These are phyloP conservation scores for Aspergillus affinis DNA, from an alignment of 495 filamentous ascomycete species.

Conservation along the genomic window DNA sequence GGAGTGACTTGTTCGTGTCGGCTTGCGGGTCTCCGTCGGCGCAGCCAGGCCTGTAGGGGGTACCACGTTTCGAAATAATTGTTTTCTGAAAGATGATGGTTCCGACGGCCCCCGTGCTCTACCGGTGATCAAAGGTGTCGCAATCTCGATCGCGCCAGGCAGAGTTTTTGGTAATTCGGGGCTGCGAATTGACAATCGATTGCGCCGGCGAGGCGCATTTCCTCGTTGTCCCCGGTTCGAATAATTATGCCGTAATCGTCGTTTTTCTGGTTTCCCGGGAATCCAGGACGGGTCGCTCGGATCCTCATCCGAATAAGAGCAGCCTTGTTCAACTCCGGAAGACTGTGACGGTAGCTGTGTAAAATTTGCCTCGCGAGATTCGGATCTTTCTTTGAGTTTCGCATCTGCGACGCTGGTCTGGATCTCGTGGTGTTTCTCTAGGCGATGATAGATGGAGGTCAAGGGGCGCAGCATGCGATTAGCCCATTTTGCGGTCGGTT, in stretches of 20 bases:
- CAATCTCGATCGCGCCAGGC: slow-evolving; percentile 48
- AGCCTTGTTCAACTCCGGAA: slow-evolving; percentile 10
- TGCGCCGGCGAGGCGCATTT: slow-evolving; percentile 25
- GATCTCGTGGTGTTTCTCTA: slow-evolving; percentile 45
- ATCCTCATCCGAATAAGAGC: slow-evolving; percentile 38
- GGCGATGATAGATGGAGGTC: slow-evolving; percentile 44
- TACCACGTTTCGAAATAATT: slow-evolving; percentile 21
- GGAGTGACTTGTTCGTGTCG: slow-evolving; percentile 19
- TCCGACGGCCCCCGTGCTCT: slow-evolving; percentile 25
- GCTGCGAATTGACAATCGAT: slow-evolving; percentile 36
- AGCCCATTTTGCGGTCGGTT: slow-evolving; percentile 47
- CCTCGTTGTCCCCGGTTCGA: slow-evolving; percentile 30
- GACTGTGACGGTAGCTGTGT: slow-evolving; percentile 4
- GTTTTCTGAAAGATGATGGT: slow-evolving; percentile 16
- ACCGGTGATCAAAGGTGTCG: slow-evolving; percentile 46
- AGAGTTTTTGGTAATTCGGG: slow-evolving; percentile 39
- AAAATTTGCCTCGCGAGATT: slow-evolving; percentile 3
- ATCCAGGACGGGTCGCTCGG: slow-evolving; percentile 47
- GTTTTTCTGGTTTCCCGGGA: slow-evolving; percentile 36
- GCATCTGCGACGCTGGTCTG: slow-evolving; percentile 34
- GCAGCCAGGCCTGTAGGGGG: not conserved
- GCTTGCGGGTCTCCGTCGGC: slow-evolving; percentile 12
- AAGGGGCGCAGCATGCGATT: slow-evolving; percentile 50
- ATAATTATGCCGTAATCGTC: slow-evolving; percentile 40
- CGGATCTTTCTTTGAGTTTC: slow-evolving; percentile 19